Base-by-base conservation (phyloP, 257 asterid species). In the Rehmannia glutinosa region DNA sequence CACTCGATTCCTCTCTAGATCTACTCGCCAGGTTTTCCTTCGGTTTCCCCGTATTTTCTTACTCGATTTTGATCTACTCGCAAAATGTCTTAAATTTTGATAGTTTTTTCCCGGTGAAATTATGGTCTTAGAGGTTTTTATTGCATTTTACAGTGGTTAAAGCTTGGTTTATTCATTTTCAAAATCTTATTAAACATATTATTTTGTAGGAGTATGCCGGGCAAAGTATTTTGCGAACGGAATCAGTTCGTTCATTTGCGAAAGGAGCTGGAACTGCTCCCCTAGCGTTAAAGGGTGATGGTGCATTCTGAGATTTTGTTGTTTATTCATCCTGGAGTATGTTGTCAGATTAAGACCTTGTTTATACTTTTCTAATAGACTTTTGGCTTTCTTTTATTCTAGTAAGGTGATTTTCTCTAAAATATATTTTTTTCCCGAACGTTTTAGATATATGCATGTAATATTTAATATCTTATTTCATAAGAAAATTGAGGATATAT, bases 201-300 rank as follows among this genome's bases (percentile, higher is more conserved):
- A 47, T 50, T 46, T 50, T 58, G 69, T 72, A 86, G 95, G 56
- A 78, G 43, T 81, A 39, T 23, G 59, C 69, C 73, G 86, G 88
- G 57, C 86, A 76, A 74, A 70, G 77, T 67, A 69, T 77, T 70
- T 43, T 84, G 68, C 85, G 83, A 72, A 77, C 85, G 56, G 96
- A 83, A 64, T 80, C 87, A 43, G 70, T 82, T 66, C 97, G 95
- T 67, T 81, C 91, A 35, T 85, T 87, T 70, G 89, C 97, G 28
- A 83, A 94, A 81, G 96, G 69, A 77, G 87, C 96, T 64, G 80
- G 72, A 41, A 41, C 76, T 71, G 74, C 95, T 69, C 87, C 92
- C 38, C 36, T 78, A 1, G 61, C 84, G 59, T 73, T 85, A 9
- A 88, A 88, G 91, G 97, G 96, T 20, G 97, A 94, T 38, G 97